Percentiles rank a stretch among this genome's conserved stretches.
Evolutionary conservation across 1,284 basidiomycete genomes (phyloP).

Genomic region (Naganishia sp.): DNA sequence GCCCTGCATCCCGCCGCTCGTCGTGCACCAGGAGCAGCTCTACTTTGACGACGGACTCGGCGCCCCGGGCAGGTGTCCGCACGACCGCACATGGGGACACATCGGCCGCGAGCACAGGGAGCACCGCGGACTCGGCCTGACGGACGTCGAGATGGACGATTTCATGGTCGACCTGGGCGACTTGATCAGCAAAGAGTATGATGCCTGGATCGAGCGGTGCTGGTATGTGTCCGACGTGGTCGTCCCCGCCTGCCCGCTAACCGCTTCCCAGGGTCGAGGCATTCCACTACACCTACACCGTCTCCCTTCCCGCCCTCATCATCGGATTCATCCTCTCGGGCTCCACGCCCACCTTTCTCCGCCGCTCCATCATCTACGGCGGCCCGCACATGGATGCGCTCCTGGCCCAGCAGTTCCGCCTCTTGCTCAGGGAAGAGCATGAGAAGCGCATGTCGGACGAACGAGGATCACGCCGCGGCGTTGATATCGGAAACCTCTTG

Average conservation of each 20-base stretch:
- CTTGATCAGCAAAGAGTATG: conserved; percentile 50
- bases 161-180: conserved; percentile 49
- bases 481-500: conserved; percentile 34
- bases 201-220: conserved; percentile 54
- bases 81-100: conserved; percentile 41
- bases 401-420: conserved; percentile 51
- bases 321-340: conserved; percentile 52
- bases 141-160: conserved; percentile 47
- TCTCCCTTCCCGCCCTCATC: conserved; percentile 49
- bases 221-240: conserved; percentile 44
- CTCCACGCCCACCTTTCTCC: conserved; percentile 47
- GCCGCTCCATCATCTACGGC: conserved; percentile 51
- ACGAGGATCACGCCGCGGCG: conserved; percentile 29
- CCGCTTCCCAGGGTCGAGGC: conserved; percentile 48
- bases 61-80: conserved; percentile 38
- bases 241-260: not conserved
- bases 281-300: conserved; percentile 53
- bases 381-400: conserved; percentile 49
- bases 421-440: conserved; percentile 47
- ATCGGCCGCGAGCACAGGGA: conserved; percentile 41
- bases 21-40: conserved; percentile 35
- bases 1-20: conserved; percentile 34
- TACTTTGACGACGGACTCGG: conserved; percentile 36
- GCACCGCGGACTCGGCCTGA: conserved; percentile 39
- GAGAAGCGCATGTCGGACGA: conserved; percentile 38